Evolutionary conservation across 2,329 filamentous ascomycete species (phyloP), one percentile per base, ranked within the genome.

Genomic region (Immersiporthe knoxdaviesiana): DNA sequence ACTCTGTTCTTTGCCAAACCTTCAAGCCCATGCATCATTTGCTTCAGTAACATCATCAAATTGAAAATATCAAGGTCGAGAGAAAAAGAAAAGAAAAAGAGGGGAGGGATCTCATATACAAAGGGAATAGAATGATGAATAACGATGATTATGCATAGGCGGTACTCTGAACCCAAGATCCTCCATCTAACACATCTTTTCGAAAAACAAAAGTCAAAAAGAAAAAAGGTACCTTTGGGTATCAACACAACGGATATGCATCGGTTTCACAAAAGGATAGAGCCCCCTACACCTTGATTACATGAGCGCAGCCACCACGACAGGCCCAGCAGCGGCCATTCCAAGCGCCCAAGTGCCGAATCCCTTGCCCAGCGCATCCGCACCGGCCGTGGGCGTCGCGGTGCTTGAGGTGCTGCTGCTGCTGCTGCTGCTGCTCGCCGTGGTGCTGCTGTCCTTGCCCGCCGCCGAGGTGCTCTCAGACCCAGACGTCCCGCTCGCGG

Each of bases 261-360:
- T n/a, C n/a, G n/a, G n/a, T n/a, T n/a, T n/a, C 41, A 47, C 18
- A 8, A 47, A 12, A 44, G 14, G 18, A 18, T 16, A 18, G 12
- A 44, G 4, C 1, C 16, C 44, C 44, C 44, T 16, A n/a, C 21
- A 12, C 18, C 56, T 18, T 54, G 5, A 47, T 59, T 32, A 66
- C 37, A 66, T 27, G 21, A 66, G n/a, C 16, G 35, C n/a, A n/a
- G 64, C 64, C 64, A 50, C 18, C 39, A 50, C 54, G 12, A 32
- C 54, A 27, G 64, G 64, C 10, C 7, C 64, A 50, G 32, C 54
- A 66, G 35, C 64, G 14, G 16, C 52, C 35, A 66, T 2, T 4
- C 52, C 64, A 24, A 66, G 35, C 11, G 39, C 64, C 64, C 64
- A 66, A 3, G 24, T 27, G 11, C 37, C 24, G 39, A 37, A 60